Base-by-base conservation (phyloP, 768 basidiomycete species). In the Mycena venus region DNA sequence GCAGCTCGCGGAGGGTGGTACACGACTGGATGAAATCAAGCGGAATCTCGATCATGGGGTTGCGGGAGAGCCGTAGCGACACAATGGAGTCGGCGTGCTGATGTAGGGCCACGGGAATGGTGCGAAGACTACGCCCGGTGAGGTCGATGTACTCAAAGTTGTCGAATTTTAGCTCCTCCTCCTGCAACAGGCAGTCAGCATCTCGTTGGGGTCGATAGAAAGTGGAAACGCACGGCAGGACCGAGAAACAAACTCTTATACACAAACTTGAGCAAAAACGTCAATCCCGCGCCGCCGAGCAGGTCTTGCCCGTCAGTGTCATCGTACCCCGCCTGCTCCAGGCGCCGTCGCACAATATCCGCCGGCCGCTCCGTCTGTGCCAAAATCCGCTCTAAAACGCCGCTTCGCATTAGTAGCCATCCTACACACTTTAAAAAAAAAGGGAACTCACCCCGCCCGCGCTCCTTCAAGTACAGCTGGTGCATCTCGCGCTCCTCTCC, bases 21-120 rank as follows among this genome's bases (percentile, higher is more conserved):
- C 96, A 98, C 9, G 93, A 91, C 83, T 98, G 95, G 70, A 98
- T 93, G 81, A 99, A 99, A 83, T 99, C 98, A 59, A 96, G 92
- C 1, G 98, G 98, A 38, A 99, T 94, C 82, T 99, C 98, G 67
- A 97, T 90, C 91, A 98, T 96, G 3, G 97, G 96, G 81, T 99
- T 99, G 56, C 95, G 92, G 4, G 96, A 98, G 15, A 99, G 89
- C 74, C 95, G 95, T 72, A 99, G 93, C 49, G 89, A 92, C 71
- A 95, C 86, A 78, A 99, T 97, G 25, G 90, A 90, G 76, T 94
- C 92, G 1, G 97, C 96, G 72, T 96, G 92, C 68, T 91, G 89
- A 82, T 99, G 94, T 12, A 99, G 88, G 69, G 92, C 87, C 77
- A 98, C 92, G 1, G 98, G 98, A 59, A 99, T 94, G 5, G 96